Evolutionary conservation across 805 yeast genomes (phyloP), one percentile per base, ranked within the genome.

Genomic region (Ogataea trehalophila): DNA sequence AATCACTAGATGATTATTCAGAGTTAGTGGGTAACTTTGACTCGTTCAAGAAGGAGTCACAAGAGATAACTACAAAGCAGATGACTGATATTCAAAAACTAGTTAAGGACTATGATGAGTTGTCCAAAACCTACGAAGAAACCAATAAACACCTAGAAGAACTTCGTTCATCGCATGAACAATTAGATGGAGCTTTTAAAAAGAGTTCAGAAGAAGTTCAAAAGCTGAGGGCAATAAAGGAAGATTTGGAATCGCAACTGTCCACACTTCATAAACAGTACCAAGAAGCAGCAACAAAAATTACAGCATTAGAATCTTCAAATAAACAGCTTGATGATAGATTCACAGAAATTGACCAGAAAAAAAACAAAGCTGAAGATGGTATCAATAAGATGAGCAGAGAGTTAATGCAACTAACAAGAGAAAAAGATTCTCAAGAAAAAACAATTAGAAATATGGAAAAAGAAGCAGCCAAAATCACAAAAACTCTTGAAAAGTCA

Each of bases 361-460:
- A 58, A 57, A 75, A 68, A 51, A 56, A 48, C 43, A 69, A 65
- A 53, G 86, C 92, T 1, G 97, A 91, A 58, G 83, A 80, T 49
- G 97, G 96, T 4, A 83, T 91, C 44, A 90, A 90, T 61, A 90
- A 89, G 56, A 87, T 91, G 96, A 85, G 84, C 46, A 72, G 92
- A 37, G 98, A 91, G 53, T 69, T 91, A 31, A 78, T 88, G 63
- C 76, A 76, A 42, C 69, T 89, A 39, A 75, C 81, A 0, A 79
- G 78, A 46, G 80, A 80, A 33, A 83, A 82, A 48, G 80, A 76
- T 2, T 75, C 76, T 0, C 57, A 75, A 6, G 81, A 76, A 40
- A 69, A 70, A 23, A 63, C 65, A 8, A 63, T 77, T 15, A 73
- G 71, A 37, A 57, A 54, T 5, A 50, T 74, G 39, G 77, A 80